Evolutionary conservation across 1,139 yeast species (phyloP).

Genomic region (Eremothecium sinecaudum): DNA sequence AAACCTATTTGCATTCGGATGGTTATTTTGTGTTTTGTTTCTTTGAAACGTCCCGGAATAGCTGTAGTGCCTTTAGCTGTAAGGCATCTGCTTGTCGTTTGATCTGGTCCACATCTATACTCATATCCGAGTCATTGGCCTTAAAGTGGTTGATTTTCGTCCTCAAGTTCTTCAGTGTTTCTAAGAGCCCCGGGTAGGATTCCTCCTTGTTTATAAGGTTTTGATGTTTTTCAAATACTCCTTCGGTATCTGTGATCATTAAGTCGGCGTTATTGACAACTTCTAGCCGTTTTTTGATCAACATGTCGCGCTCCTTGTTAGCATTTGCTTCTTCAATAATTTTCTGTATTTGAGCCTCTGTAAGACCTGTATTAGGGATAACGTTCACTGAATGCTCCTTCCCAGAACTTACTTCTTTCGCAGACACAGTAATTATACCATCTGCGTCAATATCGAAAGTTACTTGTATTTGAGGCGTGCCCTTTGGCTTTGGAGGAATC

Average conservation of each 20-base stretch:
- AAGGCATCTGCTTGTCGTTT: constrained; percentile 41
- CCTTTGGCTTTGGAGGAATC: constrained; percentile 66
- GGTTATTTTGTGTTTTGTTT: neutral
- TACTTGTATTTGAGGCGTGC: constrained; percentile 66
- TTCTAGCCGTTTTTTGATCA: constrained; percentile 31
- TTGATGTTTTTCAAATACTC: constrained; percentile 40
- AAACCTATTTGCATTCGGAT: too few species aligned
- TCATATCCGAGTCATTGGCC: constrained; percentile 34
- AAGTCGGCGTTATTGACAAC: constrained; percentile 42
- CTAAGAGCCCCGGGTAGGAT: constrained; percentile 32
- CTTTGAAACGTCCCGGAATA: constrained; percentile 44
- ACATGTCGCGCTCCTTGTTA: constrained; percentile 24
- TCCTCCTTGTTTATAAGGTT: constrained; percentile 32
- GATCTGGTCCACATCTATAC: constrained; percentile 27
- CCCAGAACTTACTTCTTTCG: constrained; percentile 54
- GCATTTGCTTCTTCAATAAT: constrained; percentile 43
- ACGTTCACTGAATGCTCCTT: constrained; percentile 54
- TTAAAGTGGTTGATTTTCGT: constrained; percentile 35
- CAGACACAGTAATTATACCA: constrained; percentile 70
- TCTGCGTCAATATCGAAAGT: constrained; percentile 73
- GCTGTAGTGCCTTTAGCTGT: constrained; percentile 43
- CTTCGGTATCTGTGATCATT: constrained; percentile 47
- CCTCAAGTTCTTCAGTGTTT: constrained; percentile 17
- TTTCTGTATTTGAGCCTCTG: constrained; percentile 51
- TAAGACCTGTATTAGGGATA: constrained; percentile 57